Percentiles rank a stretch among this genome's conserved stretches.
These are phyloP conservation scores for Stemphylium beticola DNA, from an alignment of 2,329 filamentous ascomycete genomes.

Conservation along the genomic window DNA sequence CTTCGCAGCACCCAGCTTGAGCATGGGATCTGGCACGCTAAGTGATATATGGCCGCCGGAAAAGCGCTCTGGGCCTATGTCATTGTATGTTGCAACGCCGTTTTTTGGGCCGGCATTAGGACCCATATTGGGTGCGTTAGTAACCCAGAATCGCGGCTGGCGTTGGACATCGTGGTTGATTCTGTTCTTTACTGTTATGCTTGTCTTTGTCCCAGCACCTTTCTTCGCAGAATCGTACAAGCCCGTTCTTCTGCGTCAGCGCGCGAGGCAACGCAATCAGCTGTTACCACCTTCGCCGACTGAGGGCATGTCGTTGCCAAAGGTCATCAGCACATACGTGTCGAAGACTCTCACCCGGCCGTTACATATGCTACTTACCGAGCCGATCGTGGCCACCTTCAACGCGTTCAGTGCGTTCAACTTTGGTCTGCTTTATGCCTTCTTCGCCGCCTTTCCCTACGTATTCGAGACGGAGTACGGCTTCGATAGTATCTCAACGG, in stretches of 20 bases:
- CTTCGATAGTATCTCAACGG: constrained; percentile 10
- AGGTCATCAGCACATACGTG: constrained; percentile 8
- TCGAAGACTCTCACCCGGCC: constrained; percentile 53
- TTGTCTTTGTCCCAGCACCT: constrained; percentile 42
- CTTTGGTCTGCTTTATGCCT: constrained; percentile 33
- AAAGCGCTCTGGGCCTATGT: constrained; percentile 36
- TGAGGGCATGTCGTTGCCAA: constrained; percentile 10
- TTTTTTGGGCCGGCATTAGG: constrained; percentile 46
- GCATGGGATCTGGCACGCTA: constrained; percentile 48
- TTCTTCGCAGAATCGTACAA: constrained; percentile 62
- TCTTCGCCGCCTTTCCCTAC: constrained; percentile 32
- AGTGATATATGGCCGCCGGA: constrained; percentile 46
- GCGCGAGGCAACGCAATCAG: constrained; percentile 29
- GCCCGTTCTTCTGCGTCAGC: constrained; percentile 50
- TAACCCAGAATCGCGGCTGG: constrained; percentile 47
- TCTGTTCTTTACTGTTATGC: constrained; percentile 47
- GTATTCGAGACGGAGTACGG: constrained; percentile 26
- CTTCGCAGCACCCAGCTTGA: constrained; percentile 39
- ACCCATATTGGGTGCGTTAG: constrained; percentile 51
- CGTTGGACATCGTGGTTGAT: constrained; percentile 50
- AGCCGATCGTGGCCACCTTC: constrained; percentile 31
- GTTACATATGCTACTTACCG: constrained; percentile 49
- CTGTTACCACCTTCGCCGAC: constrained; percentile 10
- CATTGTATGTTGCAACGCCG: constrained; percentile 44
- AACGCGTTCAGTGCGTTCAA: constrained; percentile 31